Evolutionary conservation across 805 yeast species (phyloP).

Genomic region (Candida koratica): DNA sequence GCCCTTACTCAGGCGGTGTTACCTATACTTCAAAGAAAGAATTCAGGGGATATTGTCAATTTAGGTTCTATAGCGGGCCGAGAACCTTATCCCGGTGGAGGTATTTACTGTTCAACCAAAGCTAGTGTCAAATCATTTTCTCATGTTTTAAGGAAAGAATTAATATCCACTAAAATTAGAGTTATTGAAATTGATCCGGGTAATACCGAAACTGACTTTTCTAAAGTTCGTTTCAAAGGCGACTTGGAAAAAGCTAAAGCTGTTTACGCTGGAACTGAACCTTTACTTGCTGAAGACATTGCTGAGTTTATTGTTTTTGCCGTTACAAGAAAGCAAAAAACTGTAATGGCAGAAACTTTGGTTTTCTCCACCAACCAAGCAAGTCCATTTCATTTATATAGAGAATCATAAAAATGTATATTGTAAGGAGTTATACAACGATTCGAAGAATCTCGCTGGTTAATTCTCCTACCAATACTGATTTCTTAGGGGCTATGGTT

Average conservation of each 20-base stretch:
- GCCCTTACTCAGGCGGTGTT: constrained; percentile 77
- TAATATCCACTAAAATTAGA: constrained; percentile 64
- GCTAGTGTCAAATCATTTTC: constrained; percentile 58
- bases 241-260: constrained; percentile 56
- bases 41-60: constrained; percentile 70
- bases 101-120: constrained; percentile 73
- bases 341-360: constrained; percentile 75
- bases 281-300: constrained; percentile 68
- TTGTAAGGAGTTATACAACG: background rate
- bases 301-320: constrained; percentile 72
- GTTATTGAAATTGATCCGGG: constrained; percentile 77
- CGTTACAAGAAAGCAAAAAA: constrained; percentile 62
- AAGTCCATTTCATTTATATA: constrained; percentile 59
- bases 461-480: constrained; percentile 38
- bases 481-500: constrained; percentile 15
- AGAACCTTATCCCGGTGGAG: constrained; percentile 76
- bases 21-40: constrained; percentile 64
- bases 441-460: constrained; percentile 23
- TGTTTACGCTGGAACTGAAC: constrained; percentile 64
- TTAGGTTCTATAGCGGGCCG: constrained; percentile 77
- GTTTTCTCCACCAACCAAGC: constrained; percentile 88
- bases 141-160: constrained; percentile 69
- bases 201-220: constrained; percentile 75
- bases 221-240: constrained; percentile 60
- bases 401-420: constrained; percentile 8